Percentiles rank a stretch among this genome's conserved stretches.
Evolutionary conservation across 805 yeast species (phyloP).

Genomic region (Groenewaldozyma tartarivorans): DNA sequence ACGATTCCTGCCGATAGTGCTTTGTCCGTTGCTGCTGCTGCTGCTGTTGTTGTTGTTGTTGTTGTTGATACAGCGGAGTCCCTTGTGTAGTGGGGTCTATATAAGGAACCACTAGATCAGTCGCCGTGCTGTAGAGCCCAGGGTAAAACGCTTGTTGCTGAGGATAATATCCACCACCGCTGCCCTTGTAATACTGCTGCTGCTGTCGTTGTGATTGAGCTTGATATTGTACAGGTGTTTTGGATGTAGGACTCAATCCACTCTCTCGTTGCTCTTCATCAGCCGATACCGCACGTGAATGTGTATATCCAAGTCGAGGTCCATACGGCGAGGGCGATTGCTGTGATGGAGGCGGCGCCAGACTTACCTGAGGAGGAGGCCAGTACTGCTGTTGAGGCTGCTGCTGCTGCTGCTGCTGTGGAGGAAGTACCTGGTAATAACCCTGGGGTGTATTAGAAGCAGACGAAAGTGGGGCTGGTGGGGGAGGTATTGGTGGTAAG

Average conservation of each 20-base stretch:
- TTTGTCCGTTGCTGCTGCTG: slow-evolving; percentile 6
- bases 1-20: slow-evolving; percentile 1
- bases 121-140: neutral
- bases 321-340: neutral
- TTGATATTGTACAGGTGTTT: neutral
- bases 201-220: slow-evolving; percentile 1
- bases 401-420: slow-evolving; percentile 2
- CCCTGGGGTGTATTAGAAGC: neutral
- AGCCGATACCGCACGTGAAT: neutral
- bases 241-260: neutral
- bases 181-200: neutral
- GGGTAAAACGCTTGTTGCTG: slow-evolving; percentile 1
- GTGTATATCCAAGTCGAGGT: neutral
- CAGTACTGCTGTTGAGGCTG: neutral
- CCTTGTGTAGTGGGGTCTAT: neutral
- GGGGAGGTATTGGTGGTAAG: neutral
- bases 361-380: neutral
- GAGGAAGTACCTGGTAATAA: neutral
- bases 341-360: neutral
- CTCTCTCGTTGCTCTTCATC: neutral
- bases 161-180: neutral
- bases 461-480: slow-evolving; percentile 1
- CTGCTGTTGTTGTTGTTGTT: slow-evolving; percentile 3
- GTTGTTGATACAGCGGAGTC: neutral
- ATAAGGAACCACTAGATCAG: neutral